Conservation (phyloP, 2,329 filamentous ascomycete species). For the Chrysosphaeria jannelii region DNA sequence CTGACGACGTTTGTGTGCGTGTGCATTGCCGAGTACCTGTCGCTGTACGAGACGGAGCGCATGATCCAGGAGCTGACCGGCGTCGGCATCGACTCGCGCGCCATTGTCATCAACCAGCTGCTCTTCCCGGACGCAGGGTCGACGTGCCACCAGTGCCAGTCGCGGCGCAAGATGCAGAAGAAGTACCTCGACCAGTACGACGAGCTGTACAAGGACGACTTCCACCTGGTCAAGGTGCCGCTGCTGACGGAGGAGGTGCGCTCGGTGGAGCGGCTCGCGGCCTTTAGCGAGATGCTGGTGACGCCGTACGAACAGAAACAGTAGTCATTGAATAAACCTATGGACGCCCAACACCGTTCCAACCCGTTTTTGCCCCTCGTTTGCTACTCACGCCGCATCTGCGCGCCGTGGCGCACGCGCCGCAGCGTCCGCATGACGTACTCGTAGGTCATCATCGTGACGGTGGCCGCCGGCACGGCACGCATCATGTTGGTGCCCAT, state of each 20-base stretch:
- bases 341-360: too few species aligned
- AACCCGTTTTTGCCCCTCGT: not conserved
- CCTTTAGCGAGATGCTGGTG: conserved; percentile 68
- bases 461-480: conserved; percentile 80
- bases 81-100: conserved; percentile 87
- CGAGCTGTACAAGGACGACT: conserved; percentile 94
- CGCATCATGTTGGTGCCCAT: conserved; percentile 96
- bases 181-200: conserved; percentile 98
- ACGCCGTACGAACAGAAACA: too few species aligned
- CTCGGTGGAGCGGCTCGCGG: conserved; percentile 79
- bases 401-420: conserved; percentile 12
- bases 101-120: conserved; percentile 94
- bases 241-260: conserved; percentile 82
- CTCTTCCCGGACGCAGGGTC: conserved; percentile 69
- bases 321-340: too few species aligned
- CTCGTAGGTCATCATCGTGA: conserved; percentile 94
- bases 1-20: conserved; percentile 95
- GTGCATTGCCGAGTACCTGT: conserved; percentile 91
- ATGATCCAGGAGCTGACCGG: conserved; percentile 95
- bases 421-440: conserved; percentile 29
- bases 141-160: conserved; percentile 82
- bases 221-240: conserved; percentile 97
- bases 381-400: conserved; percentile 7
- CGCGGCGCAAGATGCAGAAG: conserved; percentile 90
- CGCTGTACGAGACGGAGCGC: conserved; percentile 90